phyloP scores from a whole-genome alignment of 805 yeast genomes.

The Wickerhamomyces strasburgensis region DNA sequence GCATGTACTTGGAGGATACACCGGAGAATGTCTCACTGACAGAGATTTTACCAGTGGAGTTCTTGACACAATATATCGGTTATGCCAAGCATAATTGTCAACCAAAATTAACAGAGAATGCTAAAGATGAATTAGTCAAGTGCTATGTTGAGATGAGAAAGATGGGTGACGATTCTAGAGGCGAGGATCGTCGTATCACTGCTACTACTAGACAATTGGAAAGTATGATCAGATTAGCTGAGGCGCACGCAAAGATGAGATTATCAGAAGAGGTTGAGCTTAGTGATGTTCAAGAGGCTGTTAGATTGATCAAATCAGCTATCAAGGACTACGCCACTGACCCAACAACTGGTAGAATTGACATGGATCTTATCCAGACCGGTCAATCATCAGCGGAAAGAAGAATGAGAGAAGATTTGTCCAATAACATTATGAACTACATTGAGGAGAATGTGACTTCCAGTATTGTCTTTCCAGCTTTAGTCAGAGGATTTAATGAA shows the following conservation, averaged over 20 bases:
- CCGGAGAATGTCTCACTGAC: slow-evolving; percentile 65
- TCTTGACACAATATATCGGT: slow-evolving; percentile 82
- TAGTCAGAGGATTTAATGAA: slow-evolving; percentile 61
- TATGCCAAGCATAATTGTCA: slow-evolving; percentile 84
- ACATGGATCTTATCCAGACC: slow-evolving; percentile 95
- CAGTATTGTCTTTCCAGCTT: slow-evolving; percentile 51
- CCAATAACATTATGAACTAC: slow-evolving; percentile 51
- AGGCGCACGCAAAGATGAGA: slow-evolving; percentile 97
- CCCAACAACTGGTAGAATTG: slow-evolving; percentile 93
- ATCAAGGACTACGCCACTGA: slow-evolving; percentile 98
- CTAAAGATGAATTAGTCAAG: slow-evolving; percentile 79
- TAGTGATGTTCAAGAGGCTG: slow-evolving; percentile 88
- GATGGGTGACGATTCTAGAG: slow-evolving; percentile 84
- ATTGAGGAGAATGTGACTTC: slow-evolving; percentile 44
- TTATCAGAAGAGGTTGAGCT: slow-evolving; percentile 65
- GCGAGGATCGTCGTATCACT: slow-evolving; percentile 86
- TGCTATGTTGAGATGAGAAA: slow-evolving; percentile 92
- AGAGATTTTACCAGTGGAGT: slow-evolving; percentile 80
- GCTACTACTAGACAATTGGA: slow-evolving; percentile 98
- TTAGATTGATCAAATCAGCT: slow-evolving; percentile 86
- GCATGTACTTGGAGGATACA: slow-evolving; percentile 83
- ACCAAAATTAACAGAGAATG: slow-evolving; percentile 77
- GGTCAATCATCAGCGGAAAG: slow-evolving; percentile 90
- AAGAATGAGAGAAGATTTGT: slow-evolving; percentile 66
- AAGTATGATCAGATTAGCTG: slow-evolving; percentile 89